Base-by-base conservation (phyloP, 1,284 basidiomycete species). In the Ustilago bromivora region DNA sequence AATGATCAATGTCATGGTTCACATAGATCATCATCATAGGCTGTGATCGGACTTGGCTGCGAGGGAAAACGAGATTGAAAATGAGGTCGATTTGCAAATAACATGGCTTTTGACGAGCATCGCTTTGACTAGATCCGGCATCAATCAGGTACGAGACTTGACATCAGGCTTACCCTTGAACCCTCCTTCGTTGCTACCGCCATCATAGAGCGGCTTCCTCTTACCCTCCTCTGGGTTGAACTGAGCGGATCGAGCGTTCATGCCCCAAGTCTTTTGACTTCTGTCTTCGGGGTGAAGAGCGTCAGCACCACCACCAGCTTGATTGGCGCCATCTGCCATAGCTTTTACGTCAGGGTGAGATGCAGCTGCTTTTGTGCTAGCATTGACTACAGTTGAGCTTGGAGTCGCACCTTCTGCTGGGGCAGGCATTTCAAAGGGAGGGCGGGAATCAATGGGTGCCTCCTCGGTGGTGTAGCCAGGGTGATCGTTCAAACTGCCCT, bases 171-270 rank as follows among this genome's bases (percentile, higher is more conserved):
- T 49, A 46, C 61, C 73, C 40, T 73, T 71, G 65, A 78, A 78
- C 8, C 79, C 78, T 35, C 78, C 80, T 35, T 82, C 62, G 55
- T 82, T 36, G 31, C 60, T 68, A 17, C 80, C 80, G 19, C 80
- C 80, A 36, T 82, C 54, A 4, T 57, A 43, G n/a, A 82, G 55
- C 2, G 80, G 80, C 57, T 75, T 64, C 12, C 80, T 46, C 41
- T 69, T 64, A 4, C 79, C 79, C 63, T 82, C 80, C 1, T 69
- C 58, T 8, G 61, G 63, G 52, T 79, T 82, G 74, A 81, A 81
- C 49, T 82, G 72, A 19, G 76, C 66, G 8, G 66, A 65, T 15
- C 73, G 54, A 38, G 69, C 54, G 56, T 75, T 82, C 2, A 64
- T 41, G 52, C 79, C 76, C 80, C 80, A 82, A 4, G 46, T 49